Evolutionary conservation across 257 asterid species (phyloP).

Genomic region (Osmanthus fragrans): DNA sequence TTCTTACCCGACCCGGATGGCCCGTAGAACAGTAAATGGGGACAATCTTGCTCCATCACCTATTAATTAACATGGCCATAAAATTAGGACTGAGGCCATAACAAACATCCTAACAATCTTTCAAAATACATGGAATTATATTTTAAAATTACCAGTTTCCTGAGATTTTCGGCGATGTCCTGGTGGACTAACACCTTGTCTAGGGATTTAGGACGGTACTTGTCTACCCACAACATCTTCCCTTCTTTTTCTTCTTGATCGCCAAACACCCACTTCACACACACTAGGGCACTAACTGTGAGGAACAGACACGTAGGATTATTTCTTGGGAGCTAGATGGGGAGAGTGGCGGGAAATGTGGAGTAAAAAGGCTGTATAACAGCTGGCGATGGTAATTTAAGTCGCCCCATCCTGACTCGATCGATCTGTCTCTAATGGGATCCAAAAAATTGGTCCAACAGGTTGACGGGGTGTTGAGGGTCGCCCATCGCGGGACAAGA

Average conservation of each 20-base stretch:
- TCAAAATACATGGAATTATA: background rate
- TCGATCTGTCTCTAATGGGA: too few relatives aligned
- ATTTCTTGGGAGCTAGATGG: constrained; percentile 1
- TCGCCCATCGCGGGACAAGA: too few relatives aligned
- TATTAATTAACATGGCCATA: constrained; percentile 27
- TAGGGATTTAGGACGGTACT: constrained; percentile 92
- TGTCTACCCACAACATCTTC: constrained; percentile 96
- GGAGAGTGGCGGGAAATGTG: constrained; percentile 42
- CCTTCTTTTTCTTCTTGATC: constrained; percentile 15
- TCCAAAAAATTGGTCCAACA: too few relatives aligned
- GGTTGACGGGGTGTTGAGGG: too few relatives aligned
- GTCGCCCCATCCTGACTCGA: too few relatives aligned
- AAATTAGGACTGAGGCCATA: background rate
- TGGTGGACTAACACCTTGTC: constrained; percentile 80
- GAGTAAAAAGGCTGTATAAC: background rate
- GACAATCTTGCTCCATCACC: constrained; percentile 95
- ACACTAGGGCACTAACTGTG: background rate
- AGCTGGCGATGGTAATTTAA: background rate
- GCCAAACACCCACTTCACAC: constrained; percentile 9
- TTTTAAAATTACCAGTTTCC: constrained; percentile 62
- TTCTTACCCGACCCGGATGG: constrained; percentile 97
- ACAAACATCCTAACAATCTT: constrained; percentile 5
- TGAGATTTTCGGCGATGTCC: constrained; percentile 86
- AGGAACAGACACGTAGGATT: background rate
- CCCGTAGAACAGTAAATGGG: constrained; percentile 91